Percentiles rank a stretch among this genome's conserved stretches.
phyloP scores from a whole-genome alignment of 441 rosid species.

The Francoa sonchifolia region DNA sequence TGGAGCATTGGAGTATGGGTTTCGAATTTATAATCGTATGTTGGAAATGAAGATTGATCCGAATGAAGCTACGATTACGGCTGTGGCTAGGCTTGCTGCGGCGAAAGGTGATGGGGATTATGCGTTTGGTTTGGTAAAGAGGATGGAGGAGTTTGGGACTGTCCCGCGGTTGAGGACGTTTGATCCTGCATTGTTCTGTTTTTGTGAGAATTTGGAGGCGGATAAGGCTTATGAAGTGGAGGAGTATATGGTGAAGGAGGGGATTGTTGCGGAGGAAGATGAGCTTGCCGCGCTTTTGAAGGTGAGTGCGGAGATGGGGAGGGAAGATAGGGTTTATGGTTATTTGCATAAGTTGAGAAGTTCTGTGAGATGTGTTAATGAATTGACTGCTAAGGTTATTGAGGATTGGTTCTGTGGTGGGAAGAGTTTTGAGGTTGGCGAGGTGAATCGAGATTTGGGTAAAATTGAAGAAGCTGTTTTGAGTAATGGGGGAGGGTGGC shows the following conservation, averaged over 20 bases:
- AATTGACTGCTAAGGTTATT: constrained; percentile 36
- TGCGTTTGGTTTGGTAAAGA: constrained; percentile 52
- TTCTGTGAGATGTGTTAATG: constrained; percentile 38
- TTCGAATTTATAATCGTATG: constrained; percentile 43
- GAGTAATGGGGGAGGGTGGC: constrained; percentile 83
- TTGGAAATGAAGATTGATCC: constrained; percentile 30
- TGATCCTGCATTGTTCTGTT: constrained; percentile 60
- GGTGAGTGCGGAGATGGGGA: constrained; percentile 40
- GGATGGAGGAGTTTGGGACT: constrained; percentile 21
- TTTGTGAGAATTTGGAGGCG: constrained; percentile 50
- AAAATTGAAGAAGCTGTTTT: constrained; percentile 15
- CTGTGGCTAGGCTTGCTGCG: constrained; percentile 48
- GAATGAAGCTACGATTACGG: constrained; percentile 57
- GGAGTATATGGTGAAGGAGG: constrained; percentile 40
- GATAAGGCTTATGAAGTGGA: constrained; percentile 68
- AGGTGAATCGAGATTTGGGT: constrained; percentile 2
- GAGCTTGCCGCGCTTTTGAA: constrained; percentile 55
- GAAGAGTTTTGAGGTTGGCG: constrained; percentile 18
- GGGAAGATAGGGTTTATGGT: constrained; percentile 40
- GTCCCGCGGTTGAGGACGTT: constrained; percentile 57
- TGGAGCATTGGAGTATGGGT: constrained; percentile 37
- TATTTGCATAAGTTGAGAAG: constrained; percentile 69
- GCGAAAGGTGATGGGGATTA: constrained; percentile 60
- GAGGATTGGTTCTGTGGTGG: constrained; percentile 46
- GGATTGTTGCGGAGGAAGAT: constrained; percentile 45